Evolutionary conservation across 1,139 yeast genomes (phyloP).

Genomic region (Yamadazyma sp.): DNA sequence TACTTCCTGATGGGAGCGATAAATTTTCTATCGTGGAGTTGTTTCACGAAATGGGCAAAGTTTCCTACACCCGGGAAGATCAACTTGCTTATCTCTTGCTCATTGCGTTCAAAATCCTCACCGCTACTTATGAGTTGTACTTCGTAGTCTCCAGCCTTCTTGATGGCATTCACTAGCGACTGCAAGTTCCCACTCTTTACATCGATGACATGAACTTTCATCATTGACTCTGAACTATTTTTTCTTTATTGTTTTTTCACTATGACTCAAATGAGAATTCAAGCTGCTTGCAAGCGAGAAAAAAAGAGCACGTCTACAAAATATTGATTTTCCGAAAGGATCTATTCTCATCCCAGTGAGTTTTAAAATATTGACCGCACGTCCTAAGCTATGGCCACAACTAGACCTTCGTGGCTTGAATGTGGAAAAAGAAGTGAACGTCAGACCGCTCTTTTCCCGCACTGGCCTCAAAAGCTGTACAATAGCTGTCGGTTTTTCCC

Average conservation of each 20-base stretch:
- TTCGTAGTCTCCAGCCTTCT: slow-evolving; percentile 63
- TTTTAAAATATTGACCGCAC: too few relatives aligned
- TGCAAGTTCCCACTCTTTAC: slow-evolving; percentile 95
- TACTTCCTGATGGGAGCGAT: slow-evolving; percentile 64
- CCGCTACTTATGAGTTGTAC: slow-evolving; percentile 50
- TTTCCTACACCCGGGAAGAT: slow-evolving; percentile 96
- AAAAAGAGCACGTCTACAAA: not conserved
- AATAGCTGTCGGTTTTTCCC: slow-evolving; percentile 34
- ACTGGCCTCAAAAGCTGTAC: slow-evolving; percentile 21
- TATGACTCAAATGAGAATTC: not conserved
- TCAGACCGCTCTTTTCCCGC: slow-evolving; percentile 18
- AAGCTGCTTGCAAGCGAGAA: not conserved
- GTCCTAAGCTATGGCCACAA: not conserved
- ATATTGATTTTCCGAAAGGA: not conserved
- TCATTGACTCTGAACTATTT: not conserved
- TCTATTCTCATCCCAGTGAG: too few relatives aligned
- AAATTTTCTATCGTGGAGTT: slow-evolving; percentile 61
- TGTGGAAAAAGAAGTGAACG: slow-evolving; percentile 32
- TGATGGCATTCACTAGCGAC: slow-evolving; percentile 84
- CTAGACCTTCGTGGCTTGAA: slow-evolving; percentile 28
- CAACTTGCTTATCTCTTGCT: slow-evolving; percentile 52
- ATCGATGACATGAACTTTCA: slow-evolving; percentile 60
- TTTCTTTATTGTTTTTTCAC: not conserved
- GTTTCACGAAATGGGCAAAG: slow-evolving; percentile 86
- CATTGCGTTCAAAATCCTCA: slow-evolving; percentile 34